A percentile compares a stretch with the other conserved stretches of the same genome.
Conservation (phyloP, 202 grass and related monocot genomes). For the Saccharum hybrid region DNA sequence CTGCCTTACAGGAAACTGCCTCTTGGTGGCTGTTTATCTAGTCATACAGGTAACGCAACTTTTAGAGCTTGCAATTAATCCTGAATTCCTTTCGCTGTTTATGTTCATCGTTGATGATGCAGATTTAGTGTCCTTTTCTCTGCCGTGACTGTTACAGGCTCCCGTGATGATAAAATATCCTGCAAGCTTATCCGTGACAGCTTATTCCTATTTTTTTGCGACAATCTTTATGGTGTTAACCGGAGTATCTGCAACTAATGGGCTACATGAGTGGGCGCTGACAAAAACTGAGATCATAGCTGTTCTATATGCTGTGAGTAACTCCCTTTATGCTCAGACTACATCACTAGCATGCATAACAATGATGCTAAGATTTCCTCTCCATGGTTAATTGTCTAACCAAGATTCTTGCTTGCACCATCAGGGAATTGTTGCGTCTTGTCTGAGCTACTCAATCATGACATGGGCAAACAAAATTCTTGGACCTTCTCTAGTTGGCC, state of each 20-base stretch:
- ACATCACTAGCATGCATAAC: not conserved
- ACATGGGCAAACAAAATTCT: constrained; percentile 96
- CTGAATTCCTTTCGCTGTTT: not conserved
- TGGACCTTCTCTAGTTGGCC: constrained; percentile 77
- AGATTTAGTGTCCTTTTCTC: not conserved
- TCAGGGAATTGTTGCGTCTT: constrained; percentile 84
- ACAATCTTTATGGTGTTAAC: constrained; percentile 83
- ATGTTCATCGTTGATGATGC: not conserved
- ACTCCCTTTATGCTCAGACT: not conserved
- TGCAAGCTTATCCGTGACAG: constrained; percentile 88
- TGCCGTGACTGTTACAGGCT: constrained; percentile 53
- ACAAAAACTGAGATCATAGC: constrained; percentile 73
- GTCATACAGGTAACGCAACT: constrained; percentile 75
- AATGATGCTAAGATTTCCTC: not conserved
- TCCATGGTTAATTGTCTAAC: constrained; percentile 19
- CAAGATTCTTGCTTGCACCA: constrained; percentile 24
- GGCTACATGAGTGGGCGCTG: constrained; percentile 76
- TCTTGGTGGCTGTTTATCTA: constrained; percentile 83
- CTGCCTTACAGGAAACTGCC: constrained; percentile 79
- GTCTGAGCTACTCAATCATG: constrained; percentile 78
- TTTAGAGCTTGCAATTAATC: not conserved
- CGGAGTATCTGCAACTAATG: constrained; percentile 44
- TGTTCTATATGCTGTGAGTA: constrained; percentile 84
- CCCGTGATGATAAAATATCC: constrained; percentile 80
- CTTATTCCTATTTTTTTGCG: constrained; percentile 82